Evolutionary conservation across 2,329 filamentous ascomycete species (phyloP).

Genomic region (Monilinia laxa): DNA sequence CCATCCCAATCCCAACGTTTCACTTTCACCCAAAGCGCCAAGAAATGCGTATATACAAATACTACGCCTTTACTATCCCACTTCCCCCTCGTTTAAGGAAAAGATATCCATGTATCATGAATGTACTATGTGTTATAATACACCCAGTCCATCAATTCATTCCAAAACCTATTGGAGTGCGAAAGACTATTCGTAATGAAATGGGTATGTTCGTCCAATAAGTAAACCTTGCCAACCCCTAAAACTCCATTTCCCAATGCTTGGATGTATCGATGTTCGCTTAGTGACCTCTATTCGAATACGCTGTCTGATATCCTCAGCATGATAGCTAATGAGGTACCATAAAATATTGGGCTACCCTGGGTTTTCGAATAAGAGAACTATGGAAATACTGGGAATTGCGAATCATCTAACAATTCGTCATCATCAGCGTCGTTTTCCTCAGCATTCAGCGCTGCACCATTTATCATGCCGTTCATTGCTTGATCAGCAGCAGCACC

Average conservation of each 20-base stretch:
- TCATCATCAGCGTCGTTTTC: conserved; percentile 16
- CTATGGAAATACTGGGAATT: conserved; percentile 11
- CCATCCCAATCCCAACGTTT: conserved; percentile 3
- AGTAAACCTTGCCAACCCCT: conserved; percentile 6
- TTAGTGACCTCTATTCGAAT: neutral
- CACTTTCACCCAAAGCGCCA: conserved; percentile 10
- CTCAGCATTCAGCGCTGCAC: conserved; percentile 1
- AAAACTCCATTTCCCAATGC: conserved; percentile 13
- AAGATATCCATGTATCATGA: conserved; percentile 7
- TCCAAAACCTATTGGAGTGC: conserved; percentile 3
- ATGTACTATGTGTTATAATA: neutral
- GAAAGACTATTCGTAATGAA: conserved; percentile 9
- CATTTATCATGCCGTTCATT: conserved; percentile 21
- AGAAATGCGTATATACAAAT: conserved; percentile 20
- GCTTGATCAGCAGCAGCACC: conserved; percentile 26
- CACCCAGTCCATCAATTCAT: neutral
- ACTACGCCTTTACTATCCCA: conserved; percentile 4
- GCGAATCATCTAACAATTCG: conserved; percentile 4
- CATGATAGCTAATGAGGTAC: neutral
- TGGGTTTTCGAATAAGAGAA: neutral
- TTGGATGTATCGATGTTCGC: neutral
- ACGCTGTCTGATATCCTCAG: neutral
- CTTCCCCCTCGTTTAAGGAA: neutral
- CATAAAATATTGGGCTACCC: neutral
- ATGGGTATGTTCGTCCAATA: conserved; percentile 15